A percentile compares a stretch with the other conserved stretches of the same genome.
Evolutionary conservation across 202 grass and related monocot species (phyloP).

Genomic region (Saccharum hybrid): DNA sequence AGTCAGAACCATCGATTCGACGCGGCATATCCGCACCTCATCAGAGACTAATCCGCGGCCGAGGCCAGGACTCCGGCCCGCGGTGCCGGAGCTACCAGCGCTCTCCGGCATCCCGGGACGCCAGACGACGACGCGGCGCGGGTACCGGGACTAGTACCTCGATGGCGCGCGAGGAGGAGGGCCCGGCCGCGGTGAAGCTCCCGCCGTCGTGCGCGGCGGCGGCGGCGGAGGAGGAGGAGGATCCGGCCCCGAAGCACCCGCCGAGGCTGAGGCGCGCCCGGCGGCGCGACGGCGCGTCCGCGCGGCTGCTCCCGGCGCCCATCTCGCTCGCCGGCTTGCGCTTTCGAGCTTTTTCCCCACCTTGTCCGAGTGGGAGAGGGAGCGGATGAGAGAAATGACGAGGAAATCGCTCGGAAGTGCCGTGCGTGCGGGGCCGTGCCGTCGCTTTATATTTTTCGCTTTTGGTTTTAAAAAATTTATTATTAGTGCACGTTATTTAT

Average conservation of each 20-base stretch:
- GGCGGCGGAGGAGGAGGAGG: constrained; percentile 39
- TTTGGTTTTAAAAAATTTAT: background rate
- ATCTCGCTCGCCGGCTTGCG: constrained; percentile 41
- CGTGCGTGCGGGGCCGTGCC: constrained; percentile 33
- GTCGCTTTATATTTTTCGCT: constrained; percentile 32
- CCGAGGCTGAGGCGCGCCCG: constrained; percentile 49
- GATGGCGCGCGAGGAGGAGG: constrained; percentile 43
- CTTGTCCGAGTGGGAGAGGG: background rate
- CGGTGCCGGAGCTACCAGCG: constrained; percentile 19
- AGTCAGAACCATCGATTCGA: background rate
- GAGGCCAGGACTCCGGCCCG: background rate
- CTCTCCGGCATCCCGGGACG: background rate
- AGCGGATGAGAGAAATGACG: constrained; percentile 3
- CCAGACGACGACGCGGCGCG: constrained; percentile 10
- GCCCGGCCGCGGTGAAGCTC: constrained; percentile 21
- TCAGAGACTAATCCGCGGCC: background rate
- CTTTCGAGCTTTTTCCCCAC: background rate
- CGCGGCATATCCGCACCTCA: constrained; percentile 29
- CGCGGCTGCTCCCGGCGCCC: constrained; percentile 82
- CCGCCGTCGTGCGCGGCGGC: constrained; percentile 27
- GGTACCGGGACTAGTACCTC: constrained; percentile 50
- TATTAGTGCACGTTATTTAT: background rate
- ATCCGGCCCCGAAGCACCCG: constrained; percentile 72
- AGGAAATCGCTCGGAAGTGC: constrained; percentile 45
- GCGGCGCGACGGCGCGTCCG: constrained; percentile 41